These are phyloP conservation scores for Geranium rotundifolium DNA, from an alignment of 345 rosid species.

Conservation along the genomic window DNA sequence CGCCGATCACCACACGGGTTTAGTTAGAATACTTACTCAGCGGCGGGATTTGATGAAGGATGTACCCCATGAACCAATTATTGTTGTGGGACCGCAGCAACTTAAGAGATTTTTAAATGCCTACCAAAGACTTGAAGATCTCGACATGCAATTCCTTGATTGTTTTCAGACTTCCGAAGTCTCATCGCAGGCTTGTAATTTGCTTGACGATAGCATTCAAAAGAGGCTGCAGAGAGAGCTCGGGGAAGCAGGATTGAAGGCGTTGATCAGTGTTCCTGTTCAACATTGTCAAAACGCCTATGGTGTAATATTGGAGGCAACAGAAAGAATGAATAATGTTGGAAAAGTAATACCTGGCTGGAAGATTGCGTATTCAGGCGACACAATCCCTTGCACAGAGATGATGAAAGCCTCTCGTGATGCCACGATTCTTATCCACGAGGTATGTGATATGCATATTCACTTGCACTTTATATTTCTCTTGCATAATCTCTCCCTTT, in stretches of 20 bases:
- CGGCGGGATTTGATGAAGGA: slow-evolving; percentile 61
- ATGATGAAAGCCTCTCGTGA: slow-evolving; percentile 55
- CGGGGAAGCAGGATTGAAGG: slow-evolving; percentile 50
- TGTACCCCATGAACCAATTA: slow-evolving; percentile 55
- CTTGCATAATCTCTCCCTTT: too few species aligned
- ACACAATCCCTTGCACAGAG: slow-evolving; percentile 84
- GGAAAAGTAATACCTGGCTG: slow-evolving; percentile 80
- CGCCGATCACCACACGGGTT: slow-evolving; percentile 86
- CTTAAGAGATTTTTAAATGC: slow-evolving; percentile 82
- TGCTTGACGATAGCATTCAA: slow-evolving; percentile 8
- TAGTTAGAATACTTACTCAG: slow-evolving; percentile 77
- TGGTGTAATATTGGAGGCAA: slow-evolving; percentile 62
- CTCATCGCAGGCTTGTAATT: slow-evolving; percentile 22
- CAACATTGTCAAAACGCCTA: slow-evolving; percentile 89
- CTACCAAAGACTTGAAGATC: slow-evolving; percentile 81
- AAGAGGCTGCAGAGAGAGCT: slow-evolving; percentile 50
- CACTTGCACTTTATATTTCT: too few species aligned
- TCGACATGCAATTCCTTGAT: slow-evolving; percentile 80
- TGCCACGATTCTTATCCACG: slow-evolving; percentile 84
- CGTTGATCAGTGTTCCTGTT: slow-evolving; percentile 76
- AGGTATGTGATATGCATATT: slow-evolving; percentile 24
- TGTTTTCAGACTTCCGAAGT: slow-evolving; percentile 59
- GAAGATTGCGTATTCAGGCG: slow-evolving; percentile 94
- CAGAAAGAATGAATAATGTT: slow-evolving; percentile 46
- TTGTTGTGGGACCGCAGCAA: slow-evolving; percentile 68